Evolutionary conservation across 192 early-diverging fungal genomes (phyloP).

Genomic region (Coemansia aciculifera): DNA sequence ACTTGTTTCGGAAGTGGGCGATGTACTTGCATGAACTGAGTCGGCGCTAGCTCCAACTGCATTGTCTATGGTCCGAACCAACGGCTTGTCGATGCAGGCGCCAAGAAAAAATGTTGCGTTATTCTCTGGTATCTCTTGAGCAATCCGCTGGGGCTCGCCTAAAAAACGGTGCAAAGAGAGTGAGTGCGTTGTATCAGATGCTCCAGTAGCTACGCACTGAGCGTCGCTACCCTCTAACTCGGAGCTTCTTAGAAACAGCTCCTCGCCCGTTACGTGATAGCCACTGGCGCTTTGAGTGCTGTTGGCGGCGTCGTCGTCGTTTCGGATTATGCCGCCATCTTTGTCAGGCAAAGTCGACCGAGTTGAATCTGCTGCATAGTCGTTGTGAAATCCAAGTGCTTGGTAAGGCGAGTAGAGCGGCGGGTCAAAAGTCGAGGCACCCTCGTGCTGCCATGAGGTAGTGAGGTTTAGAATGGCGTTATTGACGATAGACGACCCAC

Average conservation of each 20-base stretch:
- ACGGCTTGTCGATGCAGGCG: background rate
- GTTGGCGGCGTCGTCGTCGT: background rate
- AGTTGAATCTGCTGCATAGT: background rate
- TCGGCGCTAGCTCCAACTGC: background rate
- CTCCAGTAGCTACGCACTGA: background rate
- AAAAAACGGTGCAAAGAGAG: conserved; percentile 29
- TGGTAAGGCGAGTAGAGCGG: conserved; percentile 19
- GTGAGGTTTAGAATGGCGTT: conserved; percentile 44
- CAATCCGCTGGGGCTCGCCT: conserved; percentile 28
- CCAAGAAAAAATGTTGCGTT: background rate
- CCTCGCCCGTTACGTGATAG: background rate
- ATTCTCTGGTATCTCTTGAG: conserved; percentile 16
- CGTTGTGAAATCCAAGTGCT: conserved; percentile 14
- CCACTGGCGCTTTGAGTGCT: background rate
- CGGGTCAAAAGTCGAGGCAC: conserved; percentile 1
- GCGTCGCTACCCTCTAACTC: background rate
- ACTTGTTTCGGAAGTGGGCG: conserved; percentile 17
- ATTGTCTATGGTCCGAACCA: background rate
- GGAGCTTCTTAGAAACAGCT: background rate
- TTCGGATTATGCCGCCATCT: background rate
- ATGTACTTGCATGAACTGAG: background rate
- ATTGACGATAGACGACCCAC: conserved; percentile 39
- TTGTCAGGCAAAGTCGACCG: background rate
- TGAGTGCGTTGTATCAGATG: background rate
- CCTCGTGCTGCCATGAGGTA: conserved; percentile 22